Base-by-base conservation (phyloP, 371 early-diverging fungal species). In the Lichtheimia hyalospora region DNA sequence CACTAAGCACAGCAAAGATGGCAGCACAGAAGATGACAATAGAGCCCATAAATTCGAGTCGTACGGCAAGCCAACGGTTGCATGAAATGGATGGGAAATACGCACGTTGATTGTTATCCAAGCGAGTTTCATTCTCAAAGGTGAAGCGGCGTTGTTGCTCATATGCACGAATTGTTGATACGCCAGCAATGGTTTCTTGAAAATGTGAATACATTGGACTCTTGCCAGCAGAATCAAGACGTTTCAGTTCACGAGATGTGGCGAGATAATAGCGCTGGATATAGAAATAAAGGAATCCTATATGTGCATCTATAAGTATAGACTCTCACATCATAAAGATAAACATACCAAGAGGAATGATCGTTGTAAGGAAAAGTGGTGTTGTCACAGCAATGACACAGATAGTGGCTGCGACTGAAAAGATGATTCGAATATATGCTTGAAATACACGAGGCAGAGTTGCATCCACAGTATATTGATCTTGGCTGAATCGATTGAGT, bases 41-140 rank as follows among this genome's bases (percentile, higher is more conserved):
- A 7, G 84, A 82, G 15, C 86, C 85, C 60, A 86, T 49, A 40
- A 91, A 79, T 71, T 97, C 94, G 21, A 97, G 82, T 28, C 97
- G 89, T 13, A 96, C 85, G 28, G 95, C 94, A 15, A 96, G 69
- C 93, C 98, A 98, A 42, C 97, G 92, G 57, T 94, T 94, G 51
- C 88, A 82, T 0, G 86, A 80, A 28, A 94, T 74, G 5, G 84
- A 87, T 2, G 94, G 90, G 71, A 88, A 92, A 61, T 89, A 91
- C 0, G 93, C 94, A 44, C 82, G 82, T 62, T 86, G 87, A 68
- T 94, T 95, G 60, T 75, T 73, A 63, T 96, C 96, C 34, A 95
- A 65, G 49, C 86, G 80, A n/a, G 61, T 52, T 60, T 91, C 87
- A 68, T 92, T 95, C 52, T 85, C 86, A 24, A 57, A 63, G 4